These are phyloP conservation scores for Kwoniella dendrophila DNA, from an alignment of 768 basidiomycete species.

Conservation along the genomic window DNA sequence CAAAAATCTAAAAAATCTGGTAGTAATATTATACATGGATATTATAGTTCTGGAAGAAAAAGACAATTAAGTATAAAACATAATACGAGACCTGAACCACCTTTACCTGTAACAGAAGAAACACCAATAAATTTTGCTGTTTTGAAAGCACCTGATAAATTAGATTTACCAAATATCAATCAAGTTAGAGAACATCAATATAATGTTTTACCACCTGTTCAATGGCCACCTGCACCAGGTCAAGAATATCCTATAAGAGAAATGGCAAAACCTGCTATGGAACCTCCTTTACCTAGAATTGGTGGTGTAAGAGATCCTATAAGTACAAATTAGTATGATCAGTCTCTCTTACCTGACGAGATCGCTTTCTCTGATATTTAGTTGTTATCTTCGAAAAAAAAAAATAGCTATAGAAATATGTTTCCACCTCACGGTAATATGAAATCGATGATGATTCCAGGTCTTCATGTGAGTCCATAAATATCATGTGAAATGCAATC, in stretches of 20 bases:
- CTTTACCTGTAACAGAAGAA: slow-evolving; percentile 7
- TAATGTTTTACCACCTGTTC: slow-evolving; percentile 5
- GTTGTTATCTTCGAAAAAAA: neutral
- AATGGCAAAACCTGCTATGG: slow-evolving; percentile 9
- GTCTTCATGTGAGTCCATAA: slow-evolving; percentile 5
- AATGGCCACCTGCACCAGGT: slow-evolving; percentile 8
- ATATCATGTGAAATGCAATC: neutral
- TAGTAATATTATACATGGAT: slow-evolving; percentile 13
- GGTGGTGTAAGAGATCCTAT: slow-evolving; percentile 20
- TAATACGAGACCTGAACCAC: slow-evolving; percentile 8
- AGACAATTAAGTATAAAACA: slow-evolving; percentile 11
- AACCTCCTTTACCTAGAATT: slow-evolving; percentile 12
- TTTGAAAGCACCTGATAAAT: slow-evolving; percentile 7
- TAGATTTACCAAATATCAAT: neutral
- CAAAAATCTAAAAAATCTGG: slow-evolving; percentile 11
- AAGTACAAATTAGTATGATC: slow-evolving; percentile 8
- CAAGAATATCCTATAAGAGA: neutral
- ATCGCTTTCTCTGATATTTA: neutral
- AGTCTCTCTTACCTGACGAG: neutral
- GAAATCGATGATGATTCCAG: neutral
- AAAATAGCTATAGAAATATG: slow-evolving; percentile 13
- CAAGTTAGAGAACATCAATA: neutral
- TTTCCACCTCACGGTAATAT: slow-evolving; percentile 7
- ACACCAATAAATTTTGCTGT: slow-evolving; percentile 6
- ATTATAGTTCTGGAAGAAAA: slow-evolving; percentile 7